Evolutionary conservation across 768 basidiomycete species (phyloP), one percentile per base, ranked within the genome.

Genomic region (Tylopilus rubrobrunneus): DNA sequence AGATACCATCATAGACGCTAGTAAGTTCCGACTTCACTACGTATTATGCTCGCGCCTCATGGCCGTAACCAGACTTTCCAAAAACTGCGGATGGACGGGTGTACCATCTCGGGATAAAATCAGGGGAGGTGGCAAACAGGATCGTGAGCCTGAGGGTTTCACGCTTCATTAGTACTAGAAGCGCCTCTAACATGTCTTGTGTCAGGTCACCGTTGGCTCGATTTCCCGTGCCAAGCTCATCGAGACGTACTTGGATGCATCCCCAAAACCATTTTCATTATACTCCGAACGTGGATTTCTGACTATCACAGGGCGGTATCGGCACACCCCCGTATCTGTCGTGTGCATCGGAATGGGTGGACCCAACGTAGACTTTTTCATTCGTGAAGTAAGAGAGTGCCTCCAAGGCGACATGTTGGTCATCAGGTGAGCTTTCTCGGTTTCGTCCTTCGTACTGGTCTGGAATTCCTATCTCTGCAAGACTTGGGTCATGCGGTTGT

Each of bases 301-400:
- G 55, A 87, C 84, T 5, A 78, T 87, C 48, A 87, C 87, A 5
- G 87, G 87, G 11, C 75, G 78, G 33, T 87, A 83, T 68, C 76
- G 75, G 42, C 79, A 79, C 45, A 68, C 78, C 15, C 87, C 88
- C 8, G 67, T 92, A 28, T 87, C 85, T 7, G 79, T 92, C 39
- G 74, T 89, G 40, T 86, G 85, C 58, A 90, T 91, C 51, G 90
- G 90, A 12, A 92, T 92, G 90, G 90, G 90, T 19, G 76, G 73
- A 55, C 81, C 89, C 1, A 92, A 89, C 71, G 86, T 85, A 73
- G 90, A 92, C 68, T 92, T 92, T 71, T 89, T 92, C 66, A 80
- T 92, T 21, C 81, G 89, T 57, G 89, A 92, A 71, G 82, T 79
- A 25, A 78, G 89, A 56, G 90, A 91, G 68, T 84, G 85, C 59